A percentile compares a stretch with the other conserved stretches of the same genome.
phyloP scores from a whole-genome alignment of 2,329 filamentous ascomycete genomes.

The Coniochaeta prunicola region DNA sequence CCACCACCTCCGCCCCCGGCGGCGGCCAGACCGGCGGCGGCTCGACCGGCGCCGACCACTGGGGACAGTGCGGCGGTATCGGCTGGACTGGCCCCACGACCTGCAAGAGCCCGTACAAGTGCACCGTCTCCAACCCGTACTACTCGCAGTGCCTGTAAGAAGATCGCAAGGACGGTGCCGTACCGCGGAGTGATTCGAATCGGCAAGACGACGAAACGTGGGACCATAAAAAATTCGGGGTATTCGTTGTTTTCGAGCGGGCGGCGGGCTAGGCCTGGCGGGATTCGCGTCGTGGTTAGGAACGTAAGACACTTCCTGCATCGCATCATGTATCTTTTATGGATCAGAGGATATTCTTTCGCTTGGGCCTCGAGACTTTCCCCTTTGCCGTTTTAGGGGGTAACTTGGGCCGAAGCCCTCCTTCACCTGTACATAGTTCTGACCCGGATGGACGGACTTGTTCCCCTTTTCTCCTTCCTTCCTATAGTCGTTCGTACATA shows the following conservation, averaged over 20 bases:
- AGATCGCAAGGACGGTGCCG: background rate
- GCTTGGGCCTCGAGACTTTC: background rate
- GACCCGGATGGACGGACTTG: conserved; percentile 1
- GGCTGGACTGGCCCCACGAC: conserved; percentile 21
- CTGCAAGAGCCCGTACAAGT: conserved; percentile 22
- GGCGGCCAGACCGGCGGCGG: conserved; percentile 5
- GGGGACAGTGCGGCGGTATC: conserved; percentile 24
- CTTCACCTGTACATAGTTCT: conserved; percentile 3
- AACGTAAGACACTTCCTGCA: background rate
- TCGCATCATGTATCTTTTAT: background rate
- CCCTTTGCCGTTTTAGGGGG: background rate
- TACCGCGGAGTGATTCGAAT: background rate
- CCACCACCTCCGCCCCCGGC: conserved; percentile 6
- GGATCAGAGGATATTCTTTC: background rate
- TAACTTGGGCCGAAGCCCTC: background rate
- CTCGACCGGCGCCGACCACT: conserved; percentile 15
- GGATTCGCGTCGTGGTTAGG: background rate
- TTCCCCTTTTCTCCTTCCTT: conserved; percentile 1
- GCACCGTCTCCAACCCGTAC: conserved; percentile 24
- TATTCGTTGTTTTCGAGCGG: background rate
- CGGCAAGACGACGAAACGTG: background rate
- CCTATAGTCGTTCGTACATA: conserved; percentile 2
- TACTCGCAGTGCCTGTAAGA: conserved; percentile 28
- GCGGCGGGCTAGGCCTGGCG: no score
- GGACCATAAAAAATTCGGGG: background rate